Evolutionary conservation across 306 rosid species (phyloP).

Genomic region (Sesbania bispinosa): DNA sequence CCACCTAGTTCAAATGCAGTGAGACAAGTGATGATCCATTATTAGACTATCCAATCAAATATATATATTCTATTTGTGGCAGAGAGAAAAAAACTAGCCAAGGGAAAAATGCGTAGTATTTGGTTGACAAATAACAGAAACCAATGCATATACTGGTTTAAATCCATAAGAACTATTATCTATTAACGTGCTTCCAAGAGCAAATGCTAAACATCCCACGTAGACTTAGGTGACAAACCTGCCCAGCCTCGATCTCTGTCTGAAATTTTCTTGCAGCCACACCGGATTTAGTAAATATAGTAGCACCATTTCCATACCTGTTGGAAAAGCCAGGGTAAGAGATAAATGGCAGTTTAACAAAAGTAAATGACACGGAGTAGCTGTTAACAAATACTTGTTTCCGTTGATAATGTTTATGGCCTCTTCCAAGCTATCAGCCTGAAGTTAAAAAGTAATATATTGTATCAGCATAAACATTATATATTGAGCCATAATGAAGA

Average conservation of each 20-base stretch:
- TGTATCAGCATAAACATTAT: neutral
- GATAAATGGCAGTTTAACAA: neutral
- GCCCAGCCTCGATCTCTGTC: constrained; percentile 82
- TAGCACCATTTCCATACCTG: constrained; percentile 92
- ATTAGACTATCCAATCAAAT: neutral
- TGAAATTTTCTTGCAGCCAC: constrained; percentile 84
- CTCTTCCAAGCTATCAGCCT: constrained; percentile 75
- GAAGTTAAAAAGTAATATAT: neutral
- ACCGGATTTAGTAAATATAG: constrained; percentile 85
- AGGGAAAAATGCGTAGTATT: neutral
- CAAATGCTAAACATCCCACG: neutral
- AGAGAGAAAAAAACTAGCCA: too few species aligned
- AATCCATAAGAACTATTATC: neutral
- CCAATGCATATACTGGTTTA: neutral
- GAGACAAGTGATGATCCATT: constrained; percentile 18
- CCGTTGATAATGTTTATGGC: constrained; percentile 64
- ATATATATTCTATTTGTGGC: neutral
- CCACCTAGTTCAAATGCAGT: constrained; percentile 51
- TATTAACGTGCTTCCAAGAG: neutral
- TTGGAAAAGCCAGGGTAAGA: constrained; percentile 9
- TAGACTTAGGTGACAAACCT: constrained; percentile 49
- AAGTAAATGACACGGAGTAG: constrained; percentile 7
- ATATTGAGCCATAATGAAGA: neutral
- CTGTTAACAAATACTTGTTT: constrained; percentile 52
- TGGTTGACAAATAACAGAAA: neutral